Percentiles rank a stretch among this genome's conserved stretches.
Conservation (phyloP, 2,329 filamentous ascomycete species). For the Emergomyces orientalis region DNA sequence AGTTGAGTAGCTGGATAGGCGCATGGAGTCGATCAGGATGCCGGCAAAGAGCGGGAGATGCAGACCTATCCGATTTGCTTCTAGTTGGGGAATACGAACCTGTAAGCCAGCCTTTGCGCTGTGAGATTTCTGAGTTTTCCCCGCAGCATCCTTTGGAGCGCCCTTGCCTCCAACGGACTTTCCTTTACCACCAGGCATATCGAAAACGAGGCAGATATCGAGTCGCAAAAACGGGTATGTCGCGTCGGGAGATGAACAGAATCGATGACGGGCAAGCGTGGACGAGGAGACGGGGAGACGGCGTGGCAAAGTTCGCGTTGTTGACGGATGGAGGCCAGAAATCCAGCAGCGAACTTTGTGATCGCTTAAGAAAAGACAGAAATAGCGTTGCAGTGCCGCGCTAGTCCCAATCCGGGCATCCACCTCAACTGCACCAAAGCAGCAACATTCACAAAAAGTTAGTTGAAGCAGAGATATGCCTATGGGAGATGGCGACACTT, state of each 20-base stretch:
- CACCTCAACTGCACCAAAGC: background rate
- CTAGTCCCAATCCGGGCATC: constrained; percentile 30
- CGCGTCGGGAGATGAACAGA: constrained; percentile 20
- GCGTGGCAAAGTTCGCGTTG: constrained; percentile 25
- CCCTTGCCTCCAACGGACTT: constrained; percentile 87
- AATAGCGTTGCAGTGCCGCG: constrained; percentile 18
- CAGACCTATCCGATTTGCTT: constrained; percentile 4
- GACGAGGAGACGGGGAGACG: constrained; percentile 1
- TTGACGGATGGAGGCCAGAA: constrained; percentile 33
- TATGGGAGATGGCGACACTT: background rate
- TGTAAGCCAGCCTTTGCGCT: constrained; percentile 90
- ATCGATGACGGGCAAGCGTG: constrained; percentile 23
- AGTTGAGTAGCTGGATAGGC: background rate
- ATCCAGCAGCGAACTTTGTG: constrained; percentile 22
- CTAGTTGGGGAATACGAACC: constrained; percentile 50
- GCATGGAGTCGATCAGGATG: background rate
- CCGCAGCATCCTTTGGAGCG: constrained; percentile 69
- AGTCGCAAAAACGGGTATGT: constrained; percentile 17
- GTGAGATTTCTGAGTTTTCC: constrained; percentile 88
- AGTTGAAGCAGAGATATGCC: background rate
- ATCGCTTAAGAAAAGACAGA: constrained; percentile 28
- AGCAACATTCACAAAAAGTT: background rate
- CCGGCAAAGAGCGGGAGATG: background rate
- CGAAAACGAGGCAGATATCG: constrained; percentile 16
- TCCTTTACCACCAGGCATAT: constrained; percentile 84